Evolutionary conservation across 2,329 filamentous ascomycete genomes (phyloP), one percentile per base, ranked within the genome.

Genomic region (Aspergillus udagawae): DNA sequence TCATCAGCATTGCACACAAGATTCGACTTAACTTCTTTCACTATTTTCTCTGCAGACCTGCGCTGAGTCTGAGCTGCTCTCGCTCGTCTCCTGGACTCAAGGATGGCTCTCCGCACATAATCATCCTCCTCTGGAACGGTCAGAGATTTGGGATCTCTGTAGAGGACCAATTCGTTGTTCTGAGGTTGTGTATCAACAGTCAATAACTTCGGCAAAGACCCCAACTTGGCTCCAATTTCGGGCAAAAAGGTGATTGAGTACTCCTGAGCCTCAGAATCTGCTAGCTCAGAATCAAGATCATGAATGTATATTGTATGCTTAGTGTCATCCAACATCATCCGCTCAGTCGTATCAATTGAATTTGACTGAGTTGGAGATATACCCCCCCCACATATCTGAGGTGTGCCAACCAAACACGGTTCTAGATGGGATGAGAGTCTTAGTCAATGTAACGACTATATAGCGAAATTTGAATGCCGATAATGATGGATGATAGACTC

Each of bases 231-330:
- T 70, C 93, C 88, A 54, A 97, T 89, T 70, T 95, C 90, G 0
- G 91, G 87, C 0, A 96, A 82, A 77, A 97, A 92, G 69, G 92
- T 81, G 49, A 95, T 82, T 63, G 82, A 80, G 52, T 79, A 75
- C 55, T 86, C 81, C 45, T 84, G 79, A 50, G 80, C 77, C 59
- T 89, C 85, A 28, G 82, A 78, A 62, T 88, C 86, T 14, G 88
- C 87, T 49, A 97, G 83, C 75, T 97, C 93, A 65, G 89, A 89
- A 70, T 96, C 92, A 9, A 99, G 81, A 74, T 95, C 87, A 79
- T 92, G 88, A 65, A 99, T 92, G 80, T 94, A 97, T 59, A 97
- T 86, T 69, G 89, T 90, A 77, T 96, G 82, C 67, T 90, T 89
- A 32, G 90, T 88, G 75, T 96, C 88, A 75, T 97, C 92, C 59